These are phyloP conservation scores for Paratinospora sagittata DNA, from an alignment of 164 flowering plant species.

Conservation along the genomic window DNA sequence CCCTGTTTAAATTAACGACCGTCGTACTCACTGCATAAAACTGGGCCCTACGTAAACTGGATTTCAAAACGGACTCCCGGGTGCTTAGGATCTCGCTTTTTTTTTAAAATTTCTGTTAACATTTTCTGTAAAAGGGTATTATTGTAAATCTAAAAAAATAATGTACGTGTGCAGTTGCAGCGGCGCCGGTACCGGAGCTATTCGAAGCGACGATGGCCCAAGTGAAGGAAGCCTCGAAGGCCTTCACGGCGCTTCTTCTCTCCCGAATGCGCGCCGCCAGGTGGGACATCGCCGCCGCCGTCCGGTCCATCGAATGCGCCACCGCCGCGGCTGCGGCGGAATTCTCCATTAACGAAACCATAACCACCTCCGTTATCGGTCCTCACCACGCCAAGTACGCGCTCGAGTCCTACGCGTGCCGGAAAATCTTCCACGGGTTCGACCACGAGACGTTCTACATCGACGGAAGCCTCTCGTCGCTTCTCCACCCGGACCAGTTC, in stretches of 20 bases:
- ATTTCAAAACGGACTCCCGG: too few species aligned
- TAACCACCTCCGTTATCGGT: constrained; percentile 21
- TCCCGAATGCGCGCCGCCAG: constrained; percentile 83
- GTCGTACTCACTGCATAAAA: too few species aligned
- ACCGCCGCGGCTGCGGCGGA: constrained; percentile 9
- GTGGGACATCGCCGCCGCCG: constrained; percentile 89
- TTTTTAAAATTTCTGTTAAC: background rate
- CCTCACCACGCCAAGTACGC: constrained; percentile 72
- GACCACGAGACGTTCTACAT: constrained; percentile 96
- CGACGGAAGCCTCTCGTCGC: constrained; percentile 84
- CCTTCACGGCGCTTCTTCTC: constrained; percentile 68
- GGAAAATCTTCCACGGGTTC: constrained; percentile 80
- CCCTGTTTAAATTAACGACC: too few species aligned
- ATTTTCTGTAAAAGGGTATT: background rate
- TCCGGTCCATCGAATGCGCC: constrained; percentile 70
- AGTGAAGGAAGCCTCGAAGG: constrained; percentile 61
- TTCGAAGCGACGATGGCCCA: constrained; percentile 57
- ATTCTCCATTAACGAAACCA: constrained; percentile 6
- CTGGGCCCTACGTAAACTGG: too few species aligned
- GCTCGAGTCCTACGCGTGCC: constrained; percentile 66
- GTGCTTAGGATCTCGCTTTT: background rate
- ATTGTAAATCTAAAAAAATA: background rate
- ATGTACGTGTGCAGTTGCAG: constrained; percentile 35
- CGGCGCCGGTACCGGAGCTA: constrained; percentile 55
- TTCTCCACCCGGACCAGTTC: constrained; percentile 70